Conservation (phyloP, 495 filamentous ascomycete species). For the Penicillium desertorum region DNA sequence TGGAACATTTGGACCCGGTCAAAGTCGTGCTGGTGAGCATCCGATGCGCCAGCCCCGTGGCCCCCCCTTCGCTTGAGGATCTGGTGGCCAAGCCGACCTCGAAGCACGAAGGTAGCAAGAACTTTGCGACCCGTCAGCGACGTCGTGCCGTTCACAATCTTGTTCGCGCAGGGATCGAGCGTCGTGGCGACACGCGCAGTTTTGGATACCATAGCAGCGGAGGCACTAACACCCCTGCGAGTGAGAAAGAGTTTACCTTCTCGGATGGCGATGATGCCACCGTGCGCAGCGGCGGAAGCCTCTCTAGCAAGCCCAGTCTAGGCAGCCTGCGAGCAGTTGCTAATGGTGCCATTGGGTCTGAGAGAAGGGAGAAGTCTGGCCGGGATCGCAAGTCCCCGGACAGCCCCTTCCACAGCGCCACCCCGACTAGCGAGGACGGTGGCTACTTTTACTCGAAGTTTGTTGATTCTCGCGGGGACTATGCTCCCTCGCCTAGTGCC, state of each 20-base stretch:
- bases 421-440: slow-evolving; percentile 58
- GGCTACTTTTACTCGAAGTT: slow-evolving; percentile 59
- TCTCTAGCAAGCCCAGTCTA: slow-evolving; percentile 75
- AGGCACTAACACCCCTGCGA: slow-evolving; percentile 85
- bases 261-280: slow-evolving; percentile 82
- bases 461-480: slow-evolving; percentile 47
- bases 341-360: slow-evolving; percentile 82
- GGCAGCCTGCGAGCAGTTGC: slow-evolving; percentile 77
- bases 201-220: slow-evolving; percentile 58
- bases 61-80: slow-evolving; percentile 90
- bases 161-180: slow-evolving; percentile 84
- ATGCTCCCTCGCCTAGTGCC: slow-evolving; percentile 31
- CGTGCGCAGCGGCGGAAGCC: slow-evolving; percentile 77
- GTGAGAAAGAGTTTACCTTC: slow-evolving; percentile 79
- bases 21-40: slow-evolving; percentile 90
- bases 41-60: slow-evolving; percentile 91
- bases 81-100: slow-evolving; percentile 86
- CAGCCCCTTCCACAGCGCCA: slow-evolving; percentile 45
- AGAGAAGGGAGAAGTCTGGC: slow-evolving; percentile 65
- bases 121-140: slow-evolving; percentile 91
- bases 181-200: slow-evolving; percentile 65
- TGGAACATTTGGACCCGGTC: slow-evolving; percentile 90
- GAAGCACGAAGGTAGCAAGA: slow-evolving; percentile 96
- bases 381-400: slow-evolving; percentile 57
- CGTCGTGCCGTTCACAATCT: slow-evolving; percentile 89